Base-by-base conservation (phyloP, 306 rosid genomes). In the Geum urbanum region DNA sequence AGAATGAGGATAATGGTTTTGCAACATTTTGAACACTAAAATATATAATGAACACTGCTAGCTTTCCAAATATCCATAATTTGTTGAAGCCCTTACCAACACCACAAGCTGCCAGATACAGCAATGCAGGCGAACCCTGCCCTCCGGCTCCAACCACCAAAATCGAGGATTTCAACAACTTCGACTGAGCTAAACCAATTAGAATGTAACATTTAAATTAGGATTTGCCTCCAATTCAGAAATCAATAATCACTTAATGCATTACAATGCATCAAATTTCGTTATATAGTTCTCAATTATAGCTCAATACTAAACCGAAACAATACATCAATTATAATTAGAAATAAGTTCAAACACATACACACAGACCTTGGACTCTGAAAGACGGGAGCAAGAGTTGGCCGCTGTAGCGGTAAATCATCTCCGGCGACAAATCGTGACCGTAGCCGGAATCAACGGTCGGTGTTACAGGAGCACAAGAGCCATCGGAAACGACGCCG, bases 91-190 rank as follows among this genome's bases (percentile, higher is more conserved):
- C 3, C 37, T 32, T 32, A 32, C 37, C 37, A 32, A 32, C 37
- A 32, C 37, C 37, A 32, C 37, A 32, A 32, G 37, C n/a, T n/a
- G n/a, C n/a, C n/a, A n/a, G 89, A 82, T 92, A 90, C 55, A 92
- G 76, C 74, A 92, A 80, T 3, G 97, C 98, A 11, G 97, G 94
- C 40, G 98, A 92, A 67, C 98, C 97, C 78, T 90, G 82, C 41
- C 98, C 98, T 47, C 98, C 98, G 39, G 97, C 98, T 75, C 99
- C 99, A 70, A 94, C 89, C 44, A 94, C 97, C 64, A 94, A 83
- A 71, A 94, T 80, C 58, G 96, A 91, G 3, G 99, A 83, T 66
- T 87, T 94, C 59, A 86, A 76, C 9, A 94, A 84, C 83, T 79
- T 88, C 57, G 85, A 87, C 72, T 94, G 99, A 63, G 79, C 97